Percentiles rank a stretch among this genome's conserved stretches.
Evolutionary conservation across 345 rosid species (phyloP).

Genomic region (Alliaria petiolata): DNA sequence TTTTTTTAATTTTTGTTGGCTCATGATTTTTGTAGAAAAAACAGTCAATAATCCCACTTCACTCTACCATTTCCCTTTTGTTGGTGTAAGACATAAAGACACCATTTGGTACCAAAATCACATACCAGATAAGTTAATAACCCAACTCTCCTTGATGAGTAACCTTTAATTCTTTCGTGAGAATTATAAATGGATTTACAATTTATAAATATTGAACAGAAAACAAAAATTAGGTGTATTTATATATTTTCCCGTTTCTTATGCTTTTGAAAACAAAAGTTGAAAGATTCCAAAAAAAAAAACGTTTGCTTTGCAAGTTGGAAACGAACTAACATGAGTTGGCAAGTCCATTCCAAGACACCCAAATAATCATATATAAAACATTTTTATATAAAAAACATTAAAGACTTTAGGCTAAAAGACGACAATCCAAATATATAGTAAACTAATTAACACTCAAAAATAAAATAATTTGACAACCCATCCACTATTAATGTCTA

Average conservation of each 20-base stretch:
- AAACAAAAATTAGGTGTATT: neutral
- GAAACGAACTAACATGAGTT: constrained; percentile 40
- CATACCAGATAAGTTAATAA: neutral
- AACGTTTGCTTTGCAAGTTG: constrained; percentile 38
- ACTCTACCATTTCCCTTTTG: neutral
- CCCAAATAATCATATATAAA: constrained; percentile 5
- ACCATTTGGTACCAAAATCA: neutral
- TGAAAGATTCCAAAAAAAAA: constrained; percentile 31
- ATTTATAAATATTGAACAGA: neutral
- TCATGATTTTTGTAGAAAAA: neutral
- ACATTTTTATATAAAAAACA: neutral
- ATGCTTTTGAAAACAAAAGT: constrained; percentile 3
- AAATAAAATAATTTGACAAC: constrained; percentile 18
- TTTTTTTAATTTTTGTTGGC: neutral
- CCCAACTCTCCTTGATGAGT: neutral
- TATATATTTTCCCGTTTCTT: neutral
- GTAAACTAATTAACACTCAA: neutral
- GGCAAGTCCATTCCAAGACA: constrained; percentile 36
- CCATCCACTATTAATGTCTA: constrained; percentile 27
- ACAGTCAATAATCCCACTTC: neutral
- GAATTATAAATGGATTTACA: neutral
- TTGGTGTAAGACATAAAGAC: neutral
- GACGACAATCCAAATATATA: neutral
- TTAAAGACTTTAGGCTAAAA: neutral
- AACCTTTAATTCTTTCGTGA: neutral